Conservation (phyloP, 1,284 basidiomycete genomes). For the Rhodotorula sp. region DNA sequence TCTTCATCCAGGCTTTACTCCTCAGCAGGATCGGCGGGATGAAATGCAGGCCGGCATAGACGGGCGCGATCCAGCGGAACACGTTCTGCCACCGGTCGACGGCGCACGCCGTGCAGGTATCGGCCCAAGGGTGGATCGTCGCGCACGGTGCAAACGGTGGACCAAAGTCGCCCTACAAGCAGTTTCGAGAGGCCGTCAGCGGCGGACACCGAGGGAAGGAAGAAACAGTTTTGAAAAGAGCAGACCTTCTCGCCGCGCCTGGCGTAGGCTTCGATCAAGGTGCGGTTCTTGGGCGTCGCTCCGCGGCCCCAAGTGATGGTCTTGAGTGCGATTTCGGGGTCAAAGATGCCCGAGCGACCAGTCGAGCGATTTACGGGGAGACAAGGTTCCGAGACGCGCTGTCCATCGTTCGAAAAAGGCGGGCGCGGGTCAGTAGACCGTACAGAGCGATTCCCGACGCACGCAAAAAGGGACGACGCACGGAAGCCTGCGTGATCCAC, state of each 20-base stretch:
- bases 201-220: neutral
- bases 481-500: conserved; percentile 57
- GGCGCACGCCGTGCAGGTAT: conserved; percentile 61
- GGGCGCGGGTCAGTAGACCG: neutral
- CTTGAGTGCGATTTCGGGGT: conserved; percentile 59
- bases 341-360: conserved; percentile 56
- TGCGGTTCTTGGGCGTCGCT: conserved; percentile 38
- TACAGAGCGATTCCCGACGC: neutral
- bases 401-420: conserved; percentile 21
- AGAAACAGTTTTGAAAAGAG: neutral
- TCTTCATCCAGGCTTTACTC: conserved; percentile 59
- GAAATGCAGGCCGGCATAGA: conserved; percentile 85
- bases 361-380: conserved; percentile 59
- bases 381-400: conserved; percentile 62
- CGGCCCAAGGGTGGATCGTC: conserved; percentile 75
- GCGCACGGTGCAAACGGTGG: conserved; percentile 62
- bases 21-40: conserved; percentile 59
- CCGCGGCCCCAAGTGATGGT: conserved; percentile 58
- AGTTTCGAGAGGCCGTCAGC: too few relatives aligned
- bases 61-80: conserved; percentile 73
- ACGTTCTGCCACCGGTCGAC: conserved; percentile 75
- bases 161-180: conserved; percentile 44
- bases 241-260: conserved; percentile 23
- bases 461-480: neutral
- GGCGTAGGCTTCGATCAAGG: conserved; percentile 36